Conservation (phyloP, 2,329 filamentous ascomycete genomes). For the Fusarium sp. region DNA sequence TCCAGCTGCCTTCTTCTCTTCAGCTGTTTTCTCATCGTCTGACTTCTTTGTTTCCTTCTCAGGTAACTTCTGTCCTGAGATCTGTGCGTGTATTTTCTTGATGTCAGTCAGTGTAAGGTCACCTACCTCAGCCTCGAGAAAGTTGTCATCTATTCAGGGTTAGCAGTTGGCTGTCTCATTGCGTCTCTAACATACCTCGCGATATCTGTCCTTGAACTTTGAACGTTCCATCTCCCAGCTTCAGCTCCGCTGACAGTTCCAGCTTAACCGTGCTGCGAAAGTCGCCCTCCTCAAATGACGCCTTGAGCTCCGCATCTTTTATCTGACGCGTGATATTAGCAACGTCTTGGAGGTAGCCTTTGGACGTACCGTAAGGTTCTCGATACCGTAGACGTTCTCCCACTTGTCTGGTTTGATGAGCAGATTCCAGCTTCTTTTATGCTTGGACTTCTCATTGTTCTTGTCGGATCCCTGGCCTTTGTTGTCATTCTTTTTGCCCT, state of each 20-base stretch:
- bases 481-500: no score
- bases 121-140: background rate
- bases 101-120: background rate
- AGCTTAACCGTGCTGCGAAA: background rate
- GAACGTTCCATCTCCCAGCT: background rate
- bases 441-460: rapidly evolving
- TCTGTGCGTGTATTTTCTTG: background rate
- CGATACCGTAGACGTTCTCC: background rate
- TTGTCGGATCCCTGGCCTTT: background rate
- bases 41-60: background rate
- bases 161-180: rapidly evolving
- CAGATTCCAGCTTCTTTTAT: background rate
- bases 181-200: background rate
- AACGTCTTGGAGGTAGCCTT: rapidly evolving
- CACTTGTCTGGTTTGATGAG: background rate
- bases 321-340: rapidly evolving
- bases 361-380: background rate
- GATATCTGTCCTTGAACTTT: background rate
- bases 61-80: rapidly evolving
- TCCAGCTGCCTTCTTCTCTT: background rate
- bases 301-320: background rate
- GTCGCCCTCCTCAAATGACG: background rate
- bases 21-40: background rate
- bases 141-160: background rate
- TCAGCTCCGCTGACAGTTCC: background rate